Base-by-base conservation (phyloP, 2,329 filamentous ascomycete species). In the Penicillium carneum region DNA sequence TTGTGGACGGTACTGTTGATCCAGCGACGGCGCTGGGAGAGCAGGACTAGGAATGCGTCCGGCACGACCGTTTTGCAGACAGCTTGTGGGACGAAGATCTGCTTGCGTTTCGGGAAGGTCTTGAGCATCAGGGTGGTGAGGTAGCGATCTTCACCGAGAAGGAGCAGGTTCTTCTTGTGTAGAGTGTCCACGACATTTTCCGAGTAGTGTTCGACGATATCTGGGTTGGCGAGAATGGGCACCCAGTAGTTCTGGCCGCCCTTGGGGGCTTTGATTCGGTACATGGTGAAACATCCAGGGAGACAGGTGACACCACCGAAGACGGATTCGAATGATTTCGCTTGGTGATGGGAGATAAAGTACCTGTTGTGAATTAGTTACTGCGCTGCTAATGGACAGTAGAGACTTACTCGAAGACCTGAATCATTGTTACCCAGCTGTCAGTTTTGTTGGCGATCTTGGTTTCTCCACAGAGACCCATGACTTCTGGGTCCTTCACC, bases 1-100 rank as follows among this genome's bases (percentile, higher is more conserved):
- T 99, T 99, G 84, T 99, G 95, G 51, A 99, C 90, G 4, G 95
- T 99, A 77, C 92, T 97, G 86, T 99, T 99, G 81, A 99, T 99
- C 95, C 95, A 99, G 78, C 95, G 88, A 77, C 95, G 91, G 72
- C 95, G 89, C 79, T 99, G 95, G 31, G 94, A 98, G 34, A 99
- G 84, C 38, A 99, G 83, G 52, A 99, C 93, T 78, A 86, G 91
- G 80, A 99, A 99, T 69, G 90, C 83, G 59, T 98, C 94, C 8
- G 95, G 95, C 2, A 98, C 95, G 4, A 92, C 95, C 7, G 95
- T 99, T 82, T 99, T 99, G 87, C 96, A 99, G 33, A 99, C 94
- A 16, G 95, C 96, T 75, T 99, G 95, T 3, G 96, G 96, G 47
- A 99, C 92, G 76, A 99, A 99, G 61, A 99, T 91, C 77, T 99